Percentiles rank a stretch among this genome's conserved stretches.
phyloP scores from a whole-genome alignment of 768 basidiomycete species.

The Chiua virens region DNA sequence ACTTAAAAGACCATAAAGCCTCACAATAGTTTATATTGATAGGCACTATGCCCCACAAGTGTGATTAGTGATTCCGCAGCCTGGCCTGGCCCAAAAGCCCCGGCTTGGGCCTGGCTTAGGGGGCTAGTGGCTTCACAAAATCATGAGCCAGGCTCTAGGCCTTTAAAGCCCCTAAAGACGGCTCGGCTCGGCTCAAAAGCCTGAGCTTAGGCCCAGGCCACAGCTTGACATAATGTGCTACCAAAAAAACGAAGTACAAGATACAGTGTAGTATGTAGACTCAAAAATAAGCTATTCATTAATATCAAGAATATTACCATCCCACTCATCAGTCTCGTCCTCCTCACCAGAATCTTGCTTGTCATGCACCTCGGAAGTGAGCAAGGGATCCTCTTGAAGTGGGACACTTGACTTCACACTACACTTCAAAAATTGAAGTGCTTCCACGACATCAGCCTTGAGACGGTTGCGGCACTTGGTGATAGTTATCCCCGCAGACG shows the following conservation, averaged over 20 bases:
- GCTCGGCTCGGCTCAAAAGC: background rate
- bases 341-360: no score
- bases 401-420: background rate
- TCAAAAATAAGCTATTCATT: background rate
- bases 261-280: background rate
- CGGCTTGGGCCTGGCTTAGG: background rate
- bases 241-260: background rate
- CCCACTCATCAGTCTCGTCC: slow-evolving; percentile 1
- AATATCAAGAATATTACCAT: background rate
- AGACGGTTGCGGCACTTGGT: slow-evolving; percentile 3
- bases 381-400: background rate
- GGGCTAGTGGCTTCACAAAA: background rate
- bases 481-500: slow-evolving; percentile 5
- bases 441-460: slow-evolving; percentile 2
- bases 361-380: background rate
- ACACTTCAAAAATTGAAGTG: slow-evolving; percentile 2
- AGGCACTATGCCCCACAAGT: no score
- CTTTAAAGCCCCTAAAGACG: background rate
- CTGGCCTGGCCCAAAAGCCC: background rate
- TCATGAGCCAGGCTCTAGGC: background rate
- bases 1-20: no score
- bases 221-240: background rate
- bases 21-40: no score
- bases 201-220: background rate
- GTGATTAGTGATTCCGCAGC: no score